Evolutionary conservation across 805 yeast species (phyloP), one percentile per base, ranked within the genome.

Genomic region (Barnettozyma populi): DNA sequence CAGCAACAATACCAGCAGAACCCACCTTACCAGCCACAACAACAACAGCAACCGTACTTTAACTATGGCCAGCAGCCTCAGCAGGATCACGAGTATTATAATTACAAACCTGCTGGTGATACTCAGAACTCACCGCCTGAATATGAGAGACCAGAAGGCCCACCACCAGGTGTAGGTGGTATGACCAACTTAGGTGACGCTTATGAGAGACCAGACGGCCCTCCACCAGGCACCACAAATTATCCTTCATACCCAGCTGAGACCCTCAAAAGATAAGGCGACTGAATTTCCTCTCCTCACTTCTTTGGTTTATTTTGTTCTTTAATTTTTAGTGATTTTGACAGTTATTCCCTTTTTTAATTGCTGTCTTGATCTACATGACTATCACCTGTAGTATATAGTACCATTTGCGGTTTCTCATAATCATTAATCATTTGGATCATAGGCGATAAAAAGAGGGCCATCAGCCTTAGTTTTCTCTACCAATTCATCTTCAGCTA

Each of bases 151-250:
- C 45, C 51, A 18, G 44, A 34, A 7, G 48, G 45, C 10, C 43
- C 47, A 7, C 46, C 54, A 19, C 46, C 47, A 18, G 44, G 37
- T 21, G 25, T 23, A 7, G 20, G 14, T 31, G 6, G 14, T 13
- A n/a, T 10, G 20, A 23, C n/a, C 18, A n/a, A 7, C 7, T 5
- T 5, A 14, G 14, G 39, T 18, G 36, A 43, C n/a, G 10, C 25
- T 4, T 52, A 38, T 24, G 44, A 46, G 18, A 48, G 53, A 47
- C 58, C 58, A 16, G 48, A 37, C 1, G 55, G 52, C 2, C 44
- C 57, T 40, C 57, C 58, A 2, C 52, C 56, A 27, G 46, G 48
- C 4, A 16, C 36, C 13, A 41, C 39, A 29, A 24, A 43, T 19
- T 36, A 25, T n/a, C 50, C 50, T 18, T 27, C 47, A 2, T 43